phyloP scores from a whole-genome alignment of 2,329 filamentous ascomycete genomes.

The Fusarium aywerte region DNA sequence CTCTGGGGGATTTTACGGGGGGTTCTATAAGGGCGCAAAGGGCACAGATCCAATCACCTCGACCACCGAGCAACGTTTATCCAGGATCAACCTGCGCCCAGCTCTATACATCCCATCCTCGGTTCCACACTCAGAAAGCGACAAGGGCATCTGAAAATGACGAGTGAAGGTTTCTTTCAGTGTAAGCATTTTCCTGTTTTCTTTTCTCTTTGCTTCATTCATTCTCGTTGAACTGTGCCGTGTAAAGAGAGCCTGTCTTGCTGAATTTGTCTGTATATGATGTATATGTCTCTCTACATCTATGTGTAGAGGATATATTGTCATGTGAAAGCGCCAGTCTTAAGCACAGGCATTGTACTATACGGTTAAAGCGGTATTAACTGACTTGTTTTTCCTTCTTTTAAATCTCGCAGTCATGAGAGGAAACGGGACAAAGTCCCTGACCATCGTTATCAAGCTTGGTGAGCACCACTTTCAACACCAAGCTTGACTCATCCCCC shows the following conservation, averaged over 20 bases:
- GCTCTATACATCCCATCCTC: slow-evolving; percentile 39
- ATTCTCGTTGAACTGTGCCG: slow-evolving; percentile 18
- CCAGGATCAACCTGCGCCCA: slow-evolving; percentile 33
- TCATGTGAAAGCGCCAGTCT: slow-evolving; percentile 27
- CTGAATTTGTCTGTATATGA: slow-evolving; percentile 21
- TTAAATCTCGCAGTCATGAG: slow-evolving; percentile 67
- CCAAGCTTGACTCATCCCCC: slow-evolving; percentile 20
- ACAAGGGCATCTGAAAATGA: slow-evolving; percentile 45
- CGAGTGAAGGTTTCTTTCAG: slow-evolving; percentile 43
- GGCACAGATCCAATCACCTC: slow-evolving; percentile 42
- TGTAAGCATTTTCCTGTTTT: slow-evolving; percentile 39
- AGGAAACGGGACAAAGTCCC: slow-evolving; percentile 57
- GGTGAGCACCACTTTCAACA: slow-evolving; percentile 63
- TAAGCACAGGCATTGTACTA: slow-evolving; percentile 5
- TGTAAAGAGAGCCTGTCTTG: slow-evolving; percentile 21
- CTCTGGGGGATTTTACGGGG: slow-evolving; percentile 28
- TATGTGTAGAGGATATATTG: slow-evolving; percentile 9
- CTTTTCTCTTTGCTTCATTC: slow-evolving; percentile 25
- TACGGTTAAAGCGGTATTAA: slow-evolving; percentile 50
- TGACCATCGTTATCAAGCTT: slow-evolving; percentile 82
- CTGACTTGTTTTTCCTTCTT: slow-evolving; percentile 59
- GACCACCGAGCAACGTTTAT: slow-evolving; percentile 31
- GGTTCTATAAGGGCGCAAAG: slow-evolving; percentile 17
- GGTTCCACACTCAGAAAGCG: slow-evolving; percentile 42
- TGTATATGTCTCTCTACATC: slow-evolving; percentile 20